These are phyloP conservation scores for Claviceps purpurea DNA, from an alignment of 2,329 filamentous ascomycete species.

Conservation along the genomic window DNA sequence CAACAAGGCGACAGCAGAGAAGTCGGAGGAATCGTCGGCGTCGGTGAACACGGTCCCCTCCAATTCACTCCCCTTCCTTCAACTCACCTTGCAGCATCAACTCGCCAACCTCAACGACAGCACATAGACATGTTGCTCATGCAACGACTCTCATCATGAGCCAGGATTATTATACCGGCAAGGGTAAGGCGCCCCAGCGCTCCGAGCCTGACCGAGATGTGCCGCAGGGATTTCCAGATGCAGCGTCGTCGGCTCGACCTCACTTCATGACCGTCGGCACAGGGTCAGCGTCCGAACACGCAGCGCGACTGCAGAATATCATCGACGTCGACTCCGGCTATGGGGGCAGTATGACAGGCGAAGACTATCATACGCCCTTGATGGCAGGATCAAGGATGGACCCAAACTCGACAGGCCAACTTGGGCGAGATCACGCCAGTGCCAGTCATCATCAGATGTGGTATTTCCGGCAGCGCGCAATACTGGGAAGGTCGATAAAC, in stretches of 20 bases:
- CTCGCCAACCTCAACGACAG: not conserved
- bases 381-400: conserved; percentile 12
- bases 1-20: not conserved
- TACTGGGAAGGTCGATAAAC: conserved; percentile 77
- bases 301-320: conserved; percentile 64
- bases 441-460: conserved; percentile 86
- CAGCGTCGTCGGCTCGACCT: conserved; percentile 27
- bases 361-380: conserved; percentile 30
- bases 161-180: conserved; percentile 43
- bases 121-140: conserved; percentile 21
- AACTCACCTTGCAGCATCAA: not conserved
- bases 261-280: conserved; percentile 81
- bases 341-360: conserved; percentile 62
- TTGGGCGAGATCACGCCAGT: conserved; percentile 47
- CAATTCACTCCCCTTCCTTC: not conserved
- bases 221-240: conserved; percentile 11
- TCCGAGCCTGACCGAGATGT: conserved; percentile 18
- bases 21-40: not conserved
- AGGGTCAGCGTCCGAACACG: conserved; percentile 70
- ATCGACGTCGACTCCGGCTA: conserved; percentile 87
- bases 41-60: not conserved
- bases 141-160: conserved; percentile 34
- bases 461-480: conserved; percentile 84
- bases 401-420: conserved; percentile 31
- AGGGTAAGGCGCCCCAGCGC: conserved; percentile 34